Evolutionary conservation across 1,284 basidiomycete genomes (phyloP), one percentile per base, ranked within the genome.

Genomic region (Phellopilus nigrolimitatus): DNA sequence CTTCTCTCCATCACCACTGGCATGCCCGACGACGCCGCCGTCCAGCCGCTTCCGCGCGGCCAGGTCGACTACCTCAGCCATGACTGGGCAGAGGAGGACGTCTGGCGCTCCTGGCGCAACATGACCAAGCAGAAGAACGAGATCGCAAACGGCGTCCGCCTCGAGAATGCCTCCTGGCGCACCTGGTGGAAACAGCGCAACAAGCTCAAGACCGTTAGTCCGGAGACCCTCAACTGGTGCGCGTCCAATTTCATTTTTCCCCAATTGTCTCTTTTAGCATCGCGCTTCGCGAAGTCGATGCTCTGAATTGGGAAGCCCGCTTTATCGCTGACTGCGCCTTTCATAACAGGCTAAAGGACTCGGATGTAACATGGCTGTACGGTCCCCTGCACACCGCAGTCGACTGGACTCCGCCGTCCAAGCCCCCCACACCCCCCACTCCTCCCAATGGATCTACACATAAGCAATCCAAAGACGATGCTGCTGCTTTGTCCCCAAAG

Each of bases 151-250:
- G 95, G 95, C 44, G 79, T 91, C 51, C 76, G 95, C 47, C 80
- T 99, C 55, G 97, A 99, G 75, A 99, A 99, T 65, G 97, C 97
- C 3, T 91, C 86, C 61, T 99, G 95, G 95, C 75, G 97, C 40
- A 98, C 95, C 1, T 99, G 97, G 95, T 95, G 95, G 80, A 98
- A 99, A 71, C 95, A 98, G 78, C 78, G 95, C 57, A 97, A 97
- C 62, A 93, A 95, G 59, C 80, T 99, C 54, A 92, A 90, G 72
- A 99, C 95, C 0, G 82, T 99, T 66, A 89, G 84, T 39, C 95
- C 95, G 54, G 95, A 99, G 72, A 97, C 95, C 2, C 81, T 99
- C 61, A 99, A 99, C 68, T 99, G 95, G 95, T 97, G 65, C 65
- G 91, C 75, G n/a, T 56, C 59, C 30, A 30, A 25, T 56, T 42